Base-by-base conservation (phyloP, 2,329 filamentous ascomycete species). In the Periglandula ipomoeae region DNA sequence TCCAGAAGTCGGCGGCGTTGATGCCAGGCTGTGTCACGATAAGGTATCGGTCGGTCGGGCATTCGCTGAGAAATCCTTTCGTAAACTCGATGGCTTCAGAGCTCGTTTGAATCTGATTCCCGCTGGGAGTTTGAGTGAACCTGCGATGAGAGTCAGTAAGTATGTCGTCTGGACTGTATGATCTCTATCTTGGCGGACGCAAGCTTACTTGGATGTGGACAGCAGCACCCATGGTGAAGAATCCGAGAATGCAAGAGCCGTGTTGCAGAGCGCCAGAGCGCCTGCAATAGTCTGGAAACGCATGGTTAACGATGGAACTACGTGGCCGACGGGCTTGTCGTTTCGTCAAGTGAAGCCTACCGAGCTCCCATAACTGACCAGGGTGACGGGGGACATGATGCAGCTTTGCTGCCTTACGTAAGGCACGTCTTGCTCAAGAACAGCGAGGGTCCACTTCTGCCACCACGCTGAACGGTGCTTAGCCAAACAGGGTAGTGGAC, bases 161-260 rank as follows among this genome's bases (percentile, higher is more conserved):
- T 22, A 22, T 27, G 41, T 32, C 27, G 7, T 46, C 23, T 22
- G 43, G 39, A 38, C 17, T 5, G 13, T n/a, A 34, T 7, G 46
- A 53, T 45, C 32, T 47, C 45, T 49, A 47, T 42, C 45, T 17
- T 22, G 44, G 44, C 48, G 51, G 49, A 49, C n/a, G 53, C 48
- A 52, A 47, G 61, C 84, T 60, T 83, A 95, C 90, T 83, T 73
- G 53, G 85, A 78, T 41, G 85, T 91, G 27, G 91, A 96, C 65
- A 94, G 84, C 56, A 96, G 71, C 63, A 95, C 78, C 67, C 95
- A 93, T 17, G 93, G 91, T 48, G 88, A 90, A 2, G 90, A 89
- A 67, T 95, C 85, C 54, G 80, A 82, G 65, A 95, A 93, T 23
- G 88, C 90, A 53, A 81, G 71, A 40, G 76, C 81, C 22, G 75